Base-by-base conservation (phyloP, 164 flowering plant genomes). In the Tinospora cordifolia region DNA sequence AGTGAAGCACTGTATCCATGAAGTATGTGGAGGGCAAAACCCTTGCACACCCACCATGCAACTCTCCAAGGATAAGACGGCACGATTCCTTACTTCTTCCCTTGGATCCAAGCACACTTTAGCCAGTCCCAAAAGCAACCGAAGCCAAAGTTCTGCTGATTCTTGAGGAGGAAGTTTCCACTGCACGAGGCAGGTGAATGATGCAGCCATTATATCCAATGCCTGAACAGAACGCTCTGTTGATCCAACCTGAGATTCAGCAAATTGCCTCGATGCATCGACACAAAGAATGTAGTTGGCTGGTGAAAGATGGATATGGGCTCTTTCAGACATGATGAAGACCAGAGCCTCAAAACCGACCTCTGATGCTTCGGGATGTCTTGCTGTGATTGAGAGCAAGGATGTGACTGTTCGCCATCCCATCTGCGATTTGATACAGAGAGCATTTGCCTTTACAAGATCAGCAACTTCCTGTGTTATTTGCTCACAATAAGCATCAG, bases 401-500 rank as follows among this genome's bases (percentile, higher is more conserved):
- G 78, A 72, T 26, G 76, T 71, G 39, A 81, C 77, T 12, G 82
- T 75, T 11, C 77, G 78, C 84, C 84, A 81, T 5, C 84, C 84
- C 70, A 69, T 69, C 70, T 75, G 82, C 24, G 82, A 79, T 69
- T 76, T 75, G 65, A 81, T 81, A 27, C 74, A 75, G 1, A 69
- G 36, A 3, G 80, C 84, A 77, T 79, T 81, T 60, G 81, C 76
- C 71, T 79, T 79, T 63, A 81, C 81, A 67, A 81, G 78, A 59
- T 73, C 66, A 15, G 39, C 67, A 14, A 81, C 75, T 67, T 81
- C 84, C 51, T 79, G 80, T 10, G 84, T 81, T 21, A 81, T 81
- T 24, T 79, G 78, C 72, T 81, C 84, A 63, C 84, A 81, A 51
- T 81, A 81, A 21, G 84, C 82, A 77, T 81, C 84, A 14, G 84